Evolutionary conservation across 352 stramenopile species (phyloP).

Genomic region (Thalassiosira exigua): DNA sequence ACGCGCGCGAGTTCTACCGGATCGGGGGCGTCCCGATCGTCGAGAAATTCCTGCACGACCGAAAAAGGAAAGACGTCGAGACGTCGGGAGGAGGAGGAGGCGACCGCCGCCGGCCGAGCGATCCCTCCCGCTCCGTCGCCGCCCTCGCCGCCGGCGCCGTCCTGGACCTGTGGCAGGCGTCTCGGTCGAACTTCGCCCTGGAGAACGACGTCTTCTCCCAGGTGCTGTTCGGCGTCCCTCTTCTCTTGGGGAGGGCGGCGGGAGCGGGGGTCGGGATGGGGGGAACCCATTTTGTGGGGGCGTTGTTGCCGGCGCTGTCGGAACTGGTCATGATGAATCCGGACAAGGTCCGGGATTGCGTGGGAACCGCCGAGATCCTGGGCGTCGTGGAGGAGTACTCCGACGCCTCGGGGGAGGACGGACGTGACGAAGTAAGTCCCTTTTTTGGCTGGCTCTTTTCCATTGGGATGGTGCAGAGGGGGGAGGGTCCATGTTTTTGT

Average conservation of each 20-base stretch:
- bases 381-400: conserved; percentile 66
- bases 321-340: conserved; percentile 70
- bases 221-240: conserved; percentile 77
- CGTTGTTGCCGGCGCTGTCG: conserved; percentile 74
- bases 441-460: no score
- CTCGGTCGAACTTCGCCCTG: conserved; percentile 65
- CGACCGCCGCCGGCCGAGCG: not conserved
- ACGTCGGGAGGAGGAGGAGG: not conserved
- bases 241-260: conserved; percentile 66
- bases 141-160: conserved; percentile 48
- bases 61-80: conserved; percentile 40
- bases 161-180: conserved; percentile 72
- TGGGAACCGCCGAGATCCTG: conserved; percentile 68
- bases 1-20: conserved; percentile 74
- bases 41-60: conserved; percentile 68
- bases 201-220: conserved; percentile 77
- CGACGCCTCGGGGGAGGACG: conserved; percentile 26
- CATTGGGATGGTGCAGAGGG: no score
- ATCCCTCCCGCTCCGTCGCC: not conserved
- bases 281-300: conserved; percentile 40
- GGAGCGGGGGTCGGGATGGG: conserved; percentile 3
- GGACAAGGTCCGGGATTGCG: conserved; percentile 76
- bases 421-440: no score
- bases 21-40: conserved; percentile 79
- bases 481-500: no score